Percentiles rank a stretch among this genome's conserved stretches.
Conservation (phyloP, 2,329 filamentous ascomycete genomes). For the Onygenales sp. region DNA sequence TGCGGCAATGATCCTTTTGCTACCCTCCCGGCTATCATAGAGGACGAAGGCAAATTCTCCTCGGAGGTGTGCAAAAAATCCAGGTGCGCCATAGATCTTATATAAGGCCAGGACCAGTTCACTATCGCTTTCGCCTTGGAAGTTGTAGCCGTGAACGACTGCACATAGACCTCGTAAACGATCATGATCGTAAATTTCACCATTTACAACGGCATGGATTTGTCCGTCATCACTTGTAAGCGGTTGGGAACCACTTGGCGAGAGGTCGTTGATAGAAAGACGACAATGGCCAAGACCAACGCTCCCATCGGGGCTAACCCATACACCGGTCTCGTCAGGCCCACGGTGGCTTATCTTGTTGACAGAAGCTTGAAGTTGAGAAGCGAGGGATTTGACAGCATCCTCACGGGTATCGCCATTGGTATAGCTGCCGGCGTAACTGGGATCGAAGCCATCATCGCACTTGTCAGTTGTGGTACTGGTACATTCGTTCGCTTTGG, state of each 20-base stretch:
- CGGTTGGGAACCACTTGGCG: slow-evolving; percentile 39
- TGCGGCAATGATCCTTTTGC: slow-evolving; percentile 37
- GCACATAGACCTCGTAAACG: slow-evolving; percentile 29
- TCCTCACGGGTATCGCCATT: neutral
- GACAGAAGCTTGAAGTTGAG: slow-evolving; percentile 11
- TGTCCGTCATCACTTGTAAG: slow-evolving; percentile 28
- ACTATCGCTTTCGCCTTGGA: slow-evolving; percentile 40
- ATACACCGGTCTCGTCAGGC: slow-evolving; percentile 37
- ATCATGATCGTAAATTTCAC: slow-evolving; percentile 50
- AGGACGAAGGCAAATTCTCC: slow-evolving; percentile 48
- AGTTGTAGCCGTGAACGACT: slow-evolving; percentile 31
- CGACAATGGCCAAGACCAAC: slow-evolving; percentile 42
- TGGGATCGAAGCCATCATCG: no score
- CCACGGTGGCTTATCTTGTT: slow-evolving; percentile 37
- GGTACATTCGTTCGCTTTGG: neutral
- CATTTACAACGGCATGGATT: slow-evolving; percentile 50
- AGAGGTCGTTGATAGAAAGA: slow-evolving; percentile 46
- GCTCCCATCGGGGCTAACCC: slow-evolving; percentile 35
- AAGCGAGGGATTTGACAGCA: neutral
- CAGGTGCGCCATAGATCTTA: slow-evolving; percentile 36
- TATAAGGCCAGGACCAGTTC: slow-evolving; percentile 48
- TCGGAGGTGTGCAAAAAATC: slow-evolving; percentile 37
- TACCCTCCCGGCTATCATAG: slow-evolving; percentile 34
- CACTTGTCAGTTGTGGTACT: neutral
- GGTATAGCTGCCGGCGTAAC: neutral